Conservation (phyloP, 768 basidiomycete species). For the Termitomyces sp. region DNA sequence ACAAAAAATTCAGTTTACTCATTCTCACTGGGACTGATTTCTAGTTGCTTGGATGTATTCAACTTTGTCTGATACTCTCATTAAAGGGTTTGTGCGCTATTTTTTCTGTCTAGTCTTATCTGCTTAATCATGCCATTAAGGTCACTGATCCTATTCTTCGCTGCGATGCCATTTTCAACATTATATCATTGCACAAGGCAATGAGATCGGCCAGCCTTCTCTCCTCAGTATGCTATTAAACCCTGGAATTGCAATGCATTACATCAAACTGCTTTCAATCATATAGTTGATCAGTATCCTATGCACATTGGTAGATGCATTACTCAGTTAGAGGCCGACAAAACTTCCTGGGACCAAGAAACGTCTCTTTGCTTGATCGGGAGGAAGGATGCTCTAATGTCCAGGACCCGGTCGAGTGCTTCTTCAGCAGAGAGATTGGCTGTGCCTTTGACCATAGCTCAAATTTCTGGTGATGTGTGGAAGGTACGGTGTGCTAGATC, state of each 20-base stretch:
- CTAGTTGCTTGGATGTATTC: not conserved
- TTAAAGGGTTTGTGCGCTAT: not conserved
- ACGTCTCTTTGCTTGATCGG: too few species aligned
- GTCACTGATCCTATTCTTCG: not conserved
- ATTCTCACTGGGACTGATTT: not conserved
- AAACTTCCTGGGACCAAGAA: too few species aligned
- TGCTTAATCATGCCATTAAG: not conserved
- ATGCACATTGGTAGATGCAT: not conserved
- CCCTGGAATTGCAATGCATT: not conserved
- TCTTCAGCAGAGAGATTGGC: too few species aligned
- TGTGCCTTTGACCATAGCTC: too few species aligned
- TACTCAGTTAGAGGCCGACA: not conserved
- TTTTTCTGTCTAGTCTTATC: too few species aligned
- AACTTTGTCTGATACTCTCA: not conserved
- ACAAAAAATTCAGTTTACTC: not conserved
- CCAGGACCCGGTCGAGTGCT: too few species aligned
- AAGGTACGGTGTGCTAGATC: too few species aligned
- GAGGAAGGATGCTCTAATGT: too few species aligned
- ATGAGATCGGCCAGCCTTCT: not conserved
- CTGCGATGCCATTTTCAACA: not conserved
- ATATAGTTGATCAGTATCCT: not conserved
- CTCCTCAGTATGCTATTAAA: not conserved
- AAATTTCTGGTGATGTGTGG: too few species aligned
- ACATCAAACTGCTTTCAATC: not conserved
- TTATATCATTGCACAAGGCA: not conserved